Evolutionary conservation across 306 rosid species (phyloP).

Genomic region (Ochetophila trinervis): DNA sequence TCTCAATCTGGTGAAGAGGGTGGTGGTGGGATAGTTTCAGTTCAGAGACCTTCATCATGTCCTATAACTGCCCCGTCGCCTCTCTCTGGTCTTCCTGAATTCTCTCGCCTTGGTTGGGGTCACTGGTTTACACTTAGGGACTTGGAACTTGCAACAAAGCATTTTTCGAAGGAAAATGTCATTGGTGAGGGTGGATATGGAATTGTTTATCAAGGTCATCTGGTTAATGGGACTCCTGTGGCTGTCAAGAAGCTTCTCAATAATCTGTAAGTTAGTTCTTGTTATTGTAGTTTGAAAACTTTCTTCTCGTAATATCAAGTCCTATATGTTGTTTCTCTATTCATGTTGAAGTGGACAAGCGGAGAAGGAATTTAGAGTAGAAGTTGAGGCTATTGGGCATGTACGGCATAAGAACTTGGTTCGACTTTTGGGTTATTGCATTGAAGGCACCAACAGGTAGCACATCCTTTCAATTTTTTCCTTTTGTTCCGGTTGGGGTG

Average conservation of each 20-base stretch:
- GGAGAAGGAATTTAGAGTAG: conserved; percentile 91
- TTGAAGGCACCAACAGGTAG: conserved; percentile 96
- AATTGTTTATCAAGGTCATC: conserved; percentile 70
- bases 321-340: conserved; percentile 15
- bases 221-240: conserved; percentile 78
- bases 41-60: conserved; percentile 42
- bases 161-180: conserved; percentile 75
- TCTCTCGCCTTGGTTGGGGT: conserved; percentile 97
- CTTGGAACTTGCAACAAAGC: conserved; percentile 80
- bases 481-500: too few relatives aligned
- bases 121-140: conserved; percentile 96
- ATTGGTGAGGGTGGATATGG: conserved; percentile 99
- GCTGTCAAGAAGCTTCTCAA: conserved; percentile 92
- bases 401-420: conserved; percentile 90
- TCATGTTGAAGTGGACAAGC: conserved; percentile 78
- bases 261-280: conserved; percentile 64
- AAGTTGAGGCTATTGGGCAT: conserved; percentile 96
- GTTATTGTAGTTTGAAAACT: conserved; percentile 4
- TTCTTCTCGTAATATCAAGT: conserved; percentile 4
- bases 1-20: conserved; percentile 69
- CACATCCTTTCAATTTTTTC: not conserved
- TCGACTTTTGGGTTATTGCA: conserved; percentile 84
- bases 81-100: conserved; percentile 79
- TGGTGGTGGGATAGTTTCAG: conserved; percentile 38
- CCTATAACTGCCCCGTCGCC: conserved; percentile 63